phyloP scores from a whole-genome alignment of 1,139 yeast species.

The Dujonia santamariae region DNA sequence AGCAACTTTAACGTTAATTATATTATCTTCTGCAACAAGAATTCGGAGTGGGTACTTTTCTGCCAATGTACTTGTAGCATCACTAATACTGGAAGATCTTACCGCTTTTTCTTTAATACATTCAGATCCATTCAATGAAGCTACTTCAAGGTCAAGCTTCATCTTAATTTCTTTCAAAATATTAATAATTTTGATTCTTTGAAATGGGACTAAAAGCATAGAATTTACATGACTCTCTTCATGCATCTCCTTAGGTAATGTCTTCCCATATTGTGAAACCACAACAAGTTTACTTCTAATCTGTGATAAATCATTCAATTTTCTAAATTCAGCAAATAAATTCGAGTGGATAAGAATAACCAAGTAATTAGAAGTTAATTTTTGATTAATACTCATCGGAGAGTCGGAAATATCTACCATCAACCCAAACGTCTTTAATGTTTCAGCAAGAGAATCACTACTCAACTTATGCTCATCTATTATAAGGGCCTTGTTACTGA shows the following conservation, averaged over 20 bases:
- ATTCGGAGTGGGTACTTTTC: slow-evolving; percentile 41
- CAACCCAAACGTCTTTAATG: slow-evolving; percentile 31
- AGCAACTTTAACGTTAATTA: slow-evolving; percentile 50
- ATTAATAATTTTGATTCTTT: slow-evolving; percentile 23
- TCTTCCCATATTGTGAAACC: slow-evolving; percentile 29
- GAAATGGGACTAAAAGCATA: slow-evolving; percentile 34
- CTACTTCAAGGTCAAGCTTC: slow-evolving; percentile 6
- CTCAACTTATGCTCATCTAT: slow-evolving; percentile 32
- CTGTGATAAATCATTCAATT: slow-evolving; percentile 8
- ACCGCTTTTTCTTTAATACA: not conserved
- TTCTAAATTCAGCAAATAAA: slow-evolving; percentile 14
- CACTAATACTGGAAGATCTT: not conserved
- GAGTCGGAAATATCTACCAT: slow-evolving; percentile 16
- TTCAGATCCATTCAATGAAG: not conserved
- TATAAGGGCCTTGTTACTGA: slow-evolving; percentile 26
- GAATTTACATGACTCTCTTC: slow-evolving; percentile 17
- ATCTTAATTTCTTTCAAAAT: slow-evolving; percentile 14
- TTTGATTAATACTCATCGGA: slow-evolving; percentile 7
- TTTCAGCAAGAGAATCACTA: slow-evolving; percentile 28
- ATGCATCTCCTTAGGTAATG: slow-evolving; percentile 22
- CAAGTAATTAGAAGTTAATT: slow-evolving; percentile 7
- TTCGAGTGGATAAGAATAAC: slow-evolving; percentile 20
- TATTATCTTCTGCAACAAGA: slow-evolving; percentile 52
- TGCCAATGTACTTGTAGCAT: slow-evolving; percentile 13
- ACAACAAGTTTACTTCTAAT: slow-evolving; percentile 16